phyloP scores from a whole-genome alignment of 345 rosid species.

The Angophora floribunda region DNA sequence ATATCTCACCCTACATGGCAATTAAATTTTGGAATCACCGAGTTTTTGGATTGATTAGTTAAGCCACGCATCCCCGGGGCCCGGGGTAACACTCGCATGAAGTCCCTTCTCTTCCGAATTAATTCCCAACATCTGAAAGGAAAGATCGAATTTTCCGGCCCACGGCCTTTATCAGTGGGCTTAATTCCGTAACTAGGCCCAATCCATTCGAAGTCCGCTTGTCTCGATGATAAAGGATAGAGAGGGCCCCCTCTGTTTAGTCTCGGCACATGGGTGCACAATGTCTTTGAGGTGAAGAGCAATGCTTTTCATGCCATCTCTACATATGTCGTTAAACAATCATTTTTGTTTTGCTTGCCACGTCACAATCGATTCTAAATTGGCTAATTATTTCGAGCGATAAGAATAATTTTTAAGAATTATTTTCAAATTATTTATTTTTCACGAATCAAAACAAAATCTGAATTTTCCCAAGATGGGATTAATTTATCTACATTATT shows the following conservation, averaged over 20 bases:
- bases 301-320: background rate
- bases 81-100: background rate
- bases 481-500: background rate
- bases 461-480: background rate
- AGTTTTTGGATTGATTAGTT: background rate
- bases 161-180: background rate
- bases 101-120: background rate
- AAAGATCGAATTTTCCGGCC: background rate
- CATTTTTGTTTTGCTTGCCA: background rate
- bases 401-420: fast-evolving
- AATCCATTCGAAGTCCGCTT: background rate
- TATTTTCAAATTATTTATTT: too few relatives aligned
- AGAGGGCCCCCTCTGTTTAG: background rate
- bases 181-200: background rate
- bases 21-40: background rate
- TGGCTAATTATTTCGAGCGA: background rate
- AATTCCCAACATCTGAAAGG: background rate
- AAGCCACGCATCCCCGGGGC: background rate
- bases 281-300: background rate
- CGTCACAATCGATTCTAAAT: background rate
- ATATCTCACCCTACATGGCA: background rate
- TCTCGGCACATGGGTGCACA: too few relatives aligned
- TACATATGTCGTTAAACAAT: background rate
- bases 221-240: background rate
- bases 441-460: fast-evolving